A percentile compares a stretch with the other conserved stretches of the same genome.
Conservation (phyloP, 2,329 filamentous ascomycete species). For the Botryosphaeria dothidea region DNA sequence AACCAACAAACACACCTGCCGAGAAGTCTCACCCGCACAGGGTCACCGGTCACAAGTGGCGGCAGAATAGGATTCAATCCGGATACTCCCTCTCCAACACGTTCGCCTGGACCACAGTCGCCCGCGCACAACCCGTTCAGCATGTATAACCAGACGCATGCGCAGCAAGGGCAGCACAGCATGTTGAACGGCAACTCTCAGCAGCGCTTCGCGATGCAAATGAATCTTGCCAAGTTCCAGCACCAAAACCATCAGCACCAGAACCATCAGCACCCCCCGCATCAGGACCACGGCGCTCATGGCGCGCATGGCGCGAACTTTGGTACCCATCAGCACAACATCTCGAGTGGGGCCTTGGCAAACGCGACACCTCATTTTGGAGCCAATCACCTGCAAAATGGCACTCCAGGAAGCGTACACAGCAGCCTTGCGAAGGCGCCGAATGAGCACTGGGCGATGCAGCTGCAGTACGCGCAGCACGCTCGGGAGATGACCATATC, state of each 20-base stretch:
- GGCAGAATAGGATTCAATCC: slow-evolving; percentile 46
- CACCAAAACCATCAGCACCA: slow-evolving; percentile 55
- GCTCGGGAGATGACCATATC: slow-evolving; percentile 68
- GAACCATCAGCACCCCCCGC: slow-evolving; percentile 61
- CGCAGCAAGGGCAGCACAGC: slow-evolving; percentile 71
- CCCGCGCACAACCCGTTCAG: slow-evolving; percentile 49
- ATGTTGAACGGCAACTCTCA: slow-evolving; percentile 73
- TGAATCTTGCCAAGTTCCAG: slow-evolving; percentile 70
- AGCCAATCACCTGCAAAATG: slow-evolving; percentile 60
- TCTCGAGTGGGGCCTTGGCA: slow-evolving; percentile 62
- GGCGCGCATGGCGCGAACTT: slow-evolving; percentile 49
- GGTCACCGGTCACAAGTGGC: slow-evolving; percentile 46
- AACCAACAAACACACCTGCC: slow-evolving; percentile 48
- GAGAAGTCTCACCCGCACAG: slow-evolving; percentile 48
- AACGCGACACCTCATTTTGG: slow-evolving; percentile 66
- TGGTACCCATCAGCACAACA: slow-evolving; percentile 62
- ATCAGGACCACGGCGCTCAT: slow-evolving; percentile 57
- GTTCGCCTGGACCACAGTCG: slow-evolving; percentile 56
- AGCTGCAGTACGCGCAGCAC: slow-evolving; percentile 77
- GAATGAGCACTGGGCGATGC: slow-evolving; percentile 81
- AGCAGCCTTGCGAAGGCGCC: slow-evolving; percentile 59
- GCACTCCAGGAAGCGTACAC: slow-evolving; percentile 57
- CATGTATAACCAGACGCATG: slow-evolving; percentile 71
- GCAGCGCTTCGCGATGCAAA: slow-evolving; percentile 53
- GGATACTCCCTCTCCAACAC: slow-evolving; percentile 59